Evolutionary conservation across 495 filamentous ascomycete genomes (phyloP).

Genomic region (Daldinia bambusicola): DNA sequence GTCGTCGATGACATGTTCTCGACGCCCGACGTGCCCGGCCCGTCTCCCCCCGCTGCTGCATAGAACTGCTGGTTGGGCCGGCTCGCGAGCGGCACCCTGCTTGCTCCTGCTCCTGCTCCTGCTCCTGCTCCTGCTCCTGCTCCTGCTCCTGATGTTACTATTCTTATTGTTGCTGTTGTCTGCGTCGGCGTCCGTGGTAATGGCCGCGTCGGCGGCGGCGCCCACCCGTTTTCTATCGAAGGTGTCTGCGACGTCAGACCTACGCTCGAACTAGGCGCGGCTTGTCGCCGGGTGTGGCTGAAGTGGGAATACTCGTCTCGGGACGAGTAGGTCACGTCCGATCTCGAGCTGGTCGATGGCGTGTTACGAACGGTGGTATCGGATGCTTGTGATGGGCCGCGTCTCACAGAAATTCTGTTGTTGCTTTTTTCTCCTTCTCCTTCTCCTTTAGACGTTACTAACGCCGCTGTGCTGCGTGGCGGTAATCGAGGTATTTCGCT

Average conservation of each 20-base stretch:
- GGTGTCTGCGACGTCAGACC: slow-evolving; percentile 28
- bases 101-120: no score
- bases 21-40: slow-evolving; percentile 1
- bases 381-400: slow-evolving; percentile 26
- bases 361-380: slow-evolving; percentile 19
- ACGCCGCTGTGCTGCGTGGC: slow-evolving; percentile 24
- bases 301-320: slow-evolving; percentile 31
- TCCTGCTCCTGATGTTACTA: no score
- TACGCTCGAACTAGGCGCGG: slow-evolving; percentile 11
- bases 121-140: no score
- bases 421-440: slow-evolving; percentile 12
- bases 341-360: slow-evolving; percentile 34
- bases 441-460: slow-evolving; percentile 20
- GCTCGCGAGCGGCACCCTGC: background rate
- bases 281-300: slow-evolving; percentile 23
- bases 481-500: slow-evolving; percentile 35
- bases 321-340: slow-evolving; percentile 21
- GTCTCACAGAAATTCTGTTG: background rate
- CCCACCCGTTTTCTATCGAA: slow-evolving; percentile 25
- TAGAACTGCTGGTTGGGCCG: slow-evolving; percentile 26
- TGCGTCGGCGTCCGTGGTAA: slow-evolving; percentile 36
- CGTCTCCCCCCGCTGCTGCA: slow-evolving; percentile 2
- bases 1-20: slow-evolving; percentile 26
- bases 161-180: no score
- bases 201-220: slow-evolving; percentile 28